These are phyloP conservation scores for Solanum boliviense DNA, from an alignment of 257 asterid genomes.

Conservation along the genomic window DNA sequence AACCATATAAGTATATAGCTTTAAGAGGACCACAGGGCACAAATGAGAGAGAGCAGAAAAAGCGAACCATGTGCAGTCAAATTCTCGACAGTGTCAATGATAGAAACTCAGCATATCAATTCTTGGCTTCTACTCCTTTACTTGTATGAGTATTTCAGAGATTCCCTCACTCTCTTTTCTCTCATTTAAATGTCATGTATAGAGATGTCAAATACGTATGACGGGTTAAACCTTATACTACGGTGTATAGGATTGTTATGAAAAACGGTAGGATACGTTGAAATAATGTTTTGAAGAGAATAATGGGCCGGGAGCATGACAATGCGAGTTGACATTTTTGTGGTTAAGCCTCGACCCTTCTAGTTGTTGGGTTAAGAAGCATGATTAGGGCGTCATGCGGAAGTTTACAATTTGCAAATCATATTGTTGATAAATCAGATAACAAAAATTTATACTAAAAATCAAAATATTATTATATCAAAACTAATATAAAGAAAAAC, in stretches of 20 bases:
- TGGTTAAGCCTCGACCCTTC: rapidly evolving
- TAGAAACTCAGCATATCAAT: not conserved
- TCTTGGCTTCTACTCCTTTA: not conserved
- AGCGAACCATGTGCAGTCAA: not conserved
- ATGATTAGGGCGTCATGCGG: no score
- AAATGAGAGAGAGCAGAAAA: not conserved
- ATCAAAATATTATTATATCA: no score
- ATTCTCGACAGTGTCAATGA: not conserved
- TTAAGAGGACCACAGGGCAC: not conserved
- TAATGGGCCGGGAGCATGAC: not conserved
- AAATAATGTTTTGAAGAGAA: not conserved
- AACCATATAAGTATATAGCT: not conserved
- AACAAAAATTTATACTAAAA: no score
- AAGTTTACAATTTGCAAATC: no score
- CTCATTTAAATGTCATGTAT: not conserved
- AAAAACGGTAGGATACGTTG: not conserved
- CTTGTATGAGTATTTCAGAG: not conserved
- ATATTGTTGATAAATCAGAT: no score
- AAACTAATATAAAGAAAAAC: no score
- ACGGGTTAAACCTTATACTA: not conserved
- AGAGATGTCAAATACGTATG: not conserved
- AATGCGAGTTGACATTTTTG: not conserved
- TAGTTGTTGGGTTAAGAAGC: no score
- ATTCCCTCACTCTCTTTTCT: not conserved
- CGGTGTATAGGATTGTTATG: not conserved